Conservation (phyloP, 164 flowering plant genomes). For the Aristolochia contorta region DNA sequence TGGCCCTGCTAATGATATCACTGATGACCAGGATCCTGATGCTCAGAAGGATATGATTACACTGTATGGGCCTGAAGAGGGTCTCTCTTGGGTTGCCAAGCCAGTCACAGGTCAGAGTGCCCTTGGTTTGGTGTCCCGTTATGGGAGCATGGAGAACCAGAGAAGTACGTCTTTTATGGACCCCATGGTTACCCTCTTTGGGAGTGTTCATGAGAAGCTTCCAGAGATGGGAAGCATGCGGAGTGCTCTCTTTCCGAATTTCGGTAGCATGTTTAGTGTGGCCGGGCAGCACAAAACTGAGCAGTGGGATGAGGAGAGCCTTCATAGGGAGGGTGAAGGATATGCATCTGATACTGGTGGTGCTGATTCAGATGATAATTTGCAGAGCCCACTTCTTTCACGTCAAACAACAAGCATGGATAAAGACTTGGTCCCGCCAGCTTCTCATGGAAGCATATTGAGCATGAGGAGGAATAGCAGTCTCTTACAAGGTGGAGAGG, state of each 20-base stretch:
- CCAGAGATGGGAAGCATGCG: conserved; percentile 60
- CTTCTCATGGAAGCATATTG: conserved; percentile 33
- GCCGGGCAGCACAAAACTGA: conserved; percentile 30
- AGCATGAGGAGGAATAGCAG: conserved; percentile 34
- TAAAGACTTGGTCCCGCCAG: conserved; percentile 28
- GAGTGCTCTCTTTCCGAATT: conserved; percentile 45
- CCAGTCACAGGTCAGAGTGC: conserved; percentile 68
- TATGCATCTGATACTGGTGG: conserved; percentile 29
- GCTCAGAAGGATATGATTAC: conserved; percentile 44
- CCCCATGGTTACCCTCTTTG: conserved; percentile 84
- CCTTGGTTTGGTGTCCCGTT: conserved; percentile 62
- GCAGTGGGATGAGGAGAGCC: conserved; percentile 53
- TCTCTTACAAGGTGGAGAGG: conserved; percentile 33
- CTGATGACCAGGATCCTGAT: conserved; percentile 36
- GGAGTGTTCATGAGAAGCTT: conserved; percentile 84
- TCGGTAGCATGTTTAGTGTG: conserved; percentile 46
- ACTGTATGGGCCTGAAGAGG: conserved; percentile 71
- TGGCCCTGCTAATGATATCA: conserved; percentile 52
- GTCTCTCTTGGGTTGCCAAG: conserved; percentile 84
- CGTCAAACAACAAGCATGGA: conserved; percentile 40
- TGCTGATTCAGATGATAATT: conserved; percentile 36
- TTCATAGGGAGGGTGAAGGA: conserved; percentile 33
- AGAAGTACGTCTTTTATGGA: conserved; percentile 54
- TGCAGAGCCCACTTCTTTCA: conserved; percentile 44
- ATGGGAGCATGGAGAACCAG: conserved; percentile 59